Base-by-base conservation (phyloP, 1,284 basidiomycete species). In the Wallemia hederae region DNA sequence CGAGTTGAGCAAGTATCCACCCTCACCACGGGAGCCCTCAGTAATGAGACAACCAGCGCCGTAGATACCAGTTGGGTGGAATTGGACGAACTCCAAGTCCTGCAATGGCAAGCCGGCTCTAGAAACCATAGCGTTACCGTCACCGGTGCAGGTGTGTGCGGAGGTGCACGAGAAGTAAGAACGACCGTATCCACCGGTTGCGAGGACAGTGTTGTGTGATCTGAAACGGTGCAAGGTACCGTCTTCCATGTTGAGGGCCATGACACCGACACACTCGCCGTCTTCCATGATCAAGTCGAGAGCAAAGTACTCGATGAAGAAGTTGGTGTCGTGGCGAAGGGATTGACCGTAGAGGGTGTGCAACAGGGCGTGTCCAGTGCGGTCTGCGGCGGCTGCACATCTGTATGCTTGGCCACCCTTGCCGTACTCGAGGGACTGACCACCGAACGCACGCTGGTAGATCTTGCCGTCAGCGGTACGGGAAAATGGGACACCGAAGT, bases 241-340 rank as follows among this genome's bases (percentile, higher is more conserved):
- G 69, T 98, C 94, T 75, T 99, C 94, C 85, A 96, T 90, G 77
- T 97, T 98, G 66, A 97, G 78, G 11, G 94, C 94, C 67, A 97
- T 88, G 61, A 99, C 92, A 76, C 94, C 94, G 63, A 99, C 92
- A 75, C 94, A 98, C 74, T 96, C 88, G 69, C 91, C 94, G 66
- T 87, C 89, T 72, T 97, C 80, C 94, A 98, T 97, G 72, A 98
- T 90, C 63, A 98, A 76, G 72, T 98, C 92, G 64, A 92, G 80
- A 22, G 92, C 94, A 72, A 99, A 98, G 75, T 91, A 99, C 73
- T 99, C 94, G 73, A 99, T 97, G 77, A 99, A 98, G 75, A 96
- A 99, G 74, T 97, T 94, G 71, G 94, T 98, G 78, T 98, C 85
- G 78, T 99, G 94, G 64, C 90, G 84, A 64, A 98, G 81, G 63